Evolutionary conservation across 306 rosid species (phyloP), one percentile per base, ranked within the genome.

Genomic region (Medicago ruthenica): DNA sequence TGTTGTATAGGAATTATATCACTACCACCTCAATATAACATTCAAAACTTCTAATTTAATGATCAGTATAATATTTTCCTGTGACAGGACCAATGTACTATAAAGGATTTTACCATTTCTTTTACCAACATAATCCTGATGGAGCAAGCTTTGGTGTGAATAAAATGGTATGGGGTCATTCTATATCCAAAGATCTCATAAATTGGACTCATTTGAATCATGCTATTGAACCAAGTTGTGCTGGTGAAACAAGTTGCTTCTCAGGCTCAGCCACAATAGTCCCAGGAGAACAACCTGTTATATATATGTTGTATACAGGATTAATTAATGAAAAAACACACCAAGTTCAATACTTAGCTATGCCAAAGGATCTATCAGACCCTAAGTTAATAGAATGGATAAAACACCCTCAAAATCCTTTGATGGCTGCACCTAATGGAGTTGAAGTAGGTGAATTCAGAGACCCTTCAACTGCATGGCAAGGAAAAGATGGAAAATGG

Each of bases 391-490:
- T 70, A 44, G 88, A 86, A 73, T 88, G 92, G 92, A 48, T 65
- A 10, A 86, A 88, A 77, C 37, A 74, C 20, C 72, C 88, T 75
- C 81, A 71, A 6, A 88, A 88, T 55, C 92, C 92, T 15, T 55
- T 88, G 1, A 75, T 86, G 59, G 58, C 80, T 14, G 73, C 85
- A 22, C 81, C 82, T 3, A 51, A 9, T 68, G 85, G 62, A 54
- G 80, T 82, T 71, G 89, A 83, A 10, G 64, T 51, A 14, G 0
- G 6, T 5, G 57, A 82, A 20, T 88, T 88, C 21, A 79, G 92
- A 74, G 92, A 88, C 72, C 92, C 92, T 5, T 81, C 89, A 14
- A 88, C 88, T 62, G 89, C 87, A 67, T 88, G 92, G 92, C 61
- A 76, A 8, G 88, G 88, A 45, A 42, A 62, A 4, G 87, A 86